These are phyloP conservation scores for Draba incana DNA, from an alignment of 345 rosid species.

Conservation along the genomic window DNA sequence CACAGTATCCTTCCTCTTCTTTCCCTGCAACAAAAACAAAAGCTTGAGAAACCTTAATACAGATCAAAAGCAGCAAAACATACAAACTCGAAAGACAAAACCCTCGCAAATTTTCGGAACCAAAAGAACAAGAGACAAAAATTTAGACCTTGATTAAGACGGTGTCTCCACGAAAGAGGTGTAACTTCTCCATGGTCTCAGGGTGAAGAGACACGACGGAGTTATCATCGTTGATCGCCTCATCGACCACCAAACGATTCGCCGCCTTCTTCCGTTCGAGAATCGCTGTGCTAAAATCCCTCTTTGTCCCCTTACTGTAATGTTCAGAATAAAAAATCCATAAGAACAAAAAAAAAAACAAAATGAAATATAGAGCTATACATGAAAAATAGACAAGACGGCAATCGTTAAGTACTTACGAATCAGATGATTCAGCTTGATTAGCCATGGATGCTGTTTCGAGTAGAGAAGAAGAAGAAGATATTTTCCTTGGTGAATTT, in stretches of 20 bases:
- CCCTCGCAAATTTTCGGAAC: neutral
- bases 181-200: constrained; percentile 78
- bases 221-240: constrained; percentile 73
- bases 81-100: neutral
- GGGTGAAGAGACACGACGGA: constrained; percentile 69
- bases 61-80: neutral
- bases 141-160: constrained; percentile 61
- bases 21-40: constrained; percentile 47
- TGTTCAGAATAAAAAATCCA: neutral
- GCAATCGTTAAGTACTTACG: constrained; percentile 47
- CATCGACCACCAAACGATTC: constrained; percentile 70
- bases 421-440: constrained; percentile 56
- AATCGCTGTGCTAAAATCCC: constrained; percentile 72
- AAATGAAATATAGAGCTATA: neutral
- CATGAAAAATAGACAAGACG: neutral
- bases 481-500: neutral
- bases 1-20: constrained; percentile 69
- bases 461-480: constrained; percentile 23
- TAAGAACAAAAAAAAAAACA: neutral
- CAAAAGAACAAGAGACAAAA: neutral
- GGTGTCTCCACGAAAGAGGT: constrained; percentile 76
- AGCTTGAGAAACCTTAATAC: neutral
- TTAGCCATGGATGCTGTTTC: constrained; percentile 40
- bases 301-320: constrained; percentile 59
- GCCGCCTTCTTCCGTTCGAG: constrained; percentile 71